Conservation (phyloP, 2,329 filamentous ascomycete species). For the Penicillium sp. region DNA sequence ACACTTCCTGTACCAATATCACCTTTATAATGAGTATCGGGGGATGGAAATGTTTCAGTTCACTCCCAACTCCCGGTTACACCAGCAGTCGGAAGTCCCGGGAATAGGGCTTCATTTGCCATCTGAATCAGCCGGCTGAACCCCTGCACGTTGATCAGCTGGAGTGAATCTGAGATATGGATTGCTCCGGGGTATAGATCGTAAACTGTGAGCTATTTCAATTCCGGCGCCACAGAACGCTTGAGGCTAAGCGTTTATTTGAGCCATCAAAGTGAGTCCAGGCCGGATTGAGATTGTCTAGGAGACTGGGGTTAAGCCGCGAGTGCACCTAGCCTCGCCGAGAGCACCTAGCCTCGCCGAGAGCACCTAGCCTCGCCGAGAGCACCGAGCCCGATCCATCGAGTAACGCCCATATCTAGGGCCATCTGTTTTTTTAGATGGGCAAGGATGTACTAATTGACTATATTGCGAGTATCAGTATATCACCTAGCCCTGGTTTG, state of each 20-base stretch:
- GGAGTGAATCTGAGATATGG: background rate
- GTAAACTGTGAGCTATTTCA: conserved; percentile 1
- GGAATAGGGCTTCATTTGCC: conserved; percentile 2
- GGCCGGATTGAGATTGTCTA: background rate
- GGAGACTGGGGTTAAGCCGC: background rate
- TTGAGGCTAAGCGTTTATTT: conserved; percentile 2
- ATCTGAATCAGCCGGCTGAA: background rate
- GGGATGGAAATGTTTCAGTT: background rate
- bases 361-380: background rate
- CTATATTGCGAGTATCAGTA: background rate
- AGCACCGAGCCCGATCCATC: background rate
- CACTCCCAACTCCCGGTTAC: conserved; percentile 1
- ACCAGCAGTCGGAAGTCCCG: conserved; percentile 8
- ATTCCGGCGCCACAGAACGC: background rate
- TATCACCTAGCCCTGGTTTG: background rate
- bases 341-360: background rate
- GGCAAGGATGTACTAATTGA: background rate
- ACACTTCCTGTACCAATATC: background rate
- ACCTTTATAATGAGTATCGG: background rate
- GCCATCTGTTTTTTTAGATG: background rate
- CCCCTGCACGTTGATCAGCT: conserved; percentile 3
- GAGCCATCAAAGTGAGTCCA: background rate
- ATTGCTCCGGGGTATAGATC: conserved; percentile 1
- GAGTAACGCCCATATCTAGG: background rate
- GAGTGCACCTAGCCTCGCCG: background rate